phyloP scores from a whole-genome alignment of 1,284 basidiomycete genomes.

The Ustilago vetiveriae region DNA sequence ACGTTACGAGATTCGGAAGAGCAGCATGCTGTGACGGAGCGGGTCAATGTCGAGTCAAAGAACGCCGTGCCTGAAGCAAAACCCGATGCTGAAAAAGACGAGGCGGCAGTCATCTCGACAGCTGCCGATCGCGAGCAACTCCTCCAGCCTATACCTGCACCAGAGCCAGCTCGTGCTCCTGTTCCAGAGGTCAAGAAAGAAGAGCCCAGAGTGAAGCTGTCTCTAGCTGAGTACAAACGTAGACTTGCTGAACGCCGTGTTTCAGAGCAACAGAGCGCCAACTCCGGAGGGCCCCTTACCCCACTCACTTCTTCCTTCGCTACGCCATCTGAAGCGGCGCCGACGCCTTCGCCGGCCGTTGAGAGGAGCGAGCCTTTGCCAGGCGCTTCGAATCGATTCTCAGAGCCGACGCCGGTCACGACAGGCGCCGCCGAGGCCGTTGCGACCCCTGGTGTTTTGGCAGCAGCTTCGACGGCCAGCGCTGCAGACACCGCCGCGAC shows the following conservation, averaged over 20 bases:
- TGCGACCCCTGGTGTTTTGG: slow-evolving; percentile 6
- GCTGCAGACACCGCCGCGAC: slow-evolving; percentile 9
- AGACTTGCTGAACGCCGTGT: slow-evolving; percentile 60
- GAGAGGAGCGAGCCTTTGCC: slow-evolving; percentile 21
- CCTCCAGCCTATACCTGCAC: no score
- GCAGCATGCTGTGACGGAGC: not conserved
- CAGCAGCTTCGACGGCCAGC: slow-evolving; percentile 1
- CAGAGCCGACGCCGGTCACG: slow-evolving; percentile 16
- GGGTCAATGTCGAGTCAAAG: not conserved
- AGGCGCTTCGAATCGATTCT: not conserved
- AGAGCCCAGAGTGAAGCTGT: slow-evolving; percentile 58
- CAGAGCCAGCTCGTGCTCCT: no score
- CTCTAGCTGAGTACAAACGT: slow-evolving; percentile 65
- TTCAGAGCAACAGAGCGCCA: slow-evolving; percentile 31
- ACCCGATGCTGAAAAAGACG: not conserved
- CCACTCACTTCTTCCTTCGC: slow-evolving; percentile 18
- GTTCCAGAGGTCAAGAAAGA: slow-evolving; percentile 43
- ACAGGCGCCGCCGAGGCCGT: slow-evolving; percentile 1
- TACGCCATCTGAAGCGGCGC: slow-evolving; percentile 25
- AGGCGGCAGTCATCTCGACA: not conserved
- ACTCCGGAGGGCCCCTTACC: slow-evolving; percentile 1
- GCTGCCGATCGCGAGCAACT: not conserved
- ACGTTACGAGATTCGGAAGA: not conserved
- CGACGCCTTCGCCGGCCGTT: slow-evolving; percentile 23
- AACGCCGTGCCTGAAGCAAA: not conserved